Conservation (phyloP, 106 monocot species). For the Dendrobium huoshanense region DNA sequence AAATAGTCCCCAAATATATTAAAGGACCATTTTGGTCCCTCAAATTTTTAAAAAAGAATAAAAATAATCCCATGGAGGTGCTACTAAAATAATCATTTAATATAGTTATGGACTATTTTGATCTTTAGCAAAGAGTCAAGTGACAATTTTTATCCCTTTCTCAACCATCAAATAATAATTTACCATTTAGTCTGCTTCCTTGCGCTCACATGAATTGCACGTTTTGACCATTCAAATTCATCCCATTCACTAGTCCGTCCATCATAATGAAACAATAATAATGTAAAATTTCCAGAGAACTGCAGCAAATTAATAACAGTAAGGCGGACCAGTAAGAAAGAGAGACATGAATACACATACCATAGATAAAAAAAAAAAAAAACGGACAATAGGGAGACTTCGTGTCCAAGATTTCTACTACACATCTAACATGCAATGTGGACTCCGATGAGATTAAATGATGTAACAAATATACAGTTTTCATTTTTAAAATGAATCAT, state of each 20-base stretch:
- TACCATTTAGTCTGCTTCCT: constrained; percentile 68
- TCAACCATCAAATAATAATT: not conserved
- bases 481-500: no score
- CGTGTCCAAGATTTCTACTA: not conserved
- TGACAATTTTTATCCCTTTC: no score
- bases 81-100: no score
- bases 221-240: constrained; percentile 34
- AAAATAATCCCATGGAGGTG: no score
- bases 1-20: no score
- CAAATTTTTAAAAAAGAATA: no score
- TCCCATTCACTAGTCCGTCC: constrained; percentile 58
- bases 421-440: no score
- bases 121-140: no score
- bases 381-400: not conserved
- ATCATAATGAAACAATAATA: constrained; percentile 72
- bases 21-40: no score
- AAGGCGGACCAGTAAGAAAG: not conserved
- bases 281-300: constrained; percentile 57
- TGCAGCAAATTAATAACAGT: constrained; percentile 12
- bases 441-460: no score
- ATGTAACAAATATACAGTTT: no score
- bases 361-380: not conserved
- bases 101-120: no score
- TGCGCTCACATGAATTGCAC: constrained; percentile 21
- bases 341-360: not conserved